Evolutionary conservation across 164 flowering plant genomes (phyloP), one percentile per base, ranked within the genome.

Genomic region (Houttuynia cordata): DNA sequence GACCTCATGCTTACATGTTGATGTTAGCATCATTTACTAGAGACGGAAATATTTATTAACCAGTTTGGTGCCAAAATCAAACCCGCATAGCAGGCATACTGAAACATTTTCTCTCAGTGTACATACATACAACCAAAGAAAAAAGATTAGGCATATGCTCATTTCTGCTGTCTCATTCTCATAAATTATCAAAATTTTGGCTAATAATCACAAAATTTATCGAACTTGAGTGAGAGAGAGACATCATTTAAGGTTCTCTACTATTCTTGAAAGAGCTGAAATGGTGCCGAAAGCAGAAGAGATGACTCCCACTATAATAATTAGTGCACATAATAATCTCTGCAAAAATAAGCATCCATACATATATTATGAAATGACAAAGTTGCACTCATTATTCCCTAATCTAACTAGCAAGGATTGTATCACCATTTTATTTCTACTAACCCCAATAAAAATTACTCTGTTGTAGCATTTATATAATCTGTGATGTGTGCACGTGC

Each of bases 211-310:
- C 12, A 12, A 20, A 51, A 49, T 3, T 49, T 49, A 18, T 23
- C 13, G 17, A 45, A 45, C 49, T 24, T 24, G 24, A 12, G 10
- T 22, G 24, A 53, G 56, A 53, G 24, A 10, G 8, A 12, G 22
- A 23, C 3, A 23, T 45, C 71, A 76, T 63, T 67, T 59, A 73
- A 92, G 75, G 39, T 50, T 81, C 57, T 87, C 67, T 7, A 93
- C 65, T 42, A 93, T 89, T 64, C 79, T 73, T 10, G 84, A 67
- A 24, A 93, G 57, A 12, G 98, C 90, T 1, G 97, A 83, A 62
- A 72, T 73, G 2, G 90, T 75, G 56, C 98, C 98, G 40, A 87
- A 58, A 1, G 65, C 72, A 4, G 87, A 75, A 0, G 96, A 87
- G 22, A 83, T 60, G 1, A 65, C 69, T 0, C 97, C 98, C 17